Evolutionary conservation across 192 early-diverging fungal species (phyloP).

Genomic region (Linderina pennispora): DNA sequence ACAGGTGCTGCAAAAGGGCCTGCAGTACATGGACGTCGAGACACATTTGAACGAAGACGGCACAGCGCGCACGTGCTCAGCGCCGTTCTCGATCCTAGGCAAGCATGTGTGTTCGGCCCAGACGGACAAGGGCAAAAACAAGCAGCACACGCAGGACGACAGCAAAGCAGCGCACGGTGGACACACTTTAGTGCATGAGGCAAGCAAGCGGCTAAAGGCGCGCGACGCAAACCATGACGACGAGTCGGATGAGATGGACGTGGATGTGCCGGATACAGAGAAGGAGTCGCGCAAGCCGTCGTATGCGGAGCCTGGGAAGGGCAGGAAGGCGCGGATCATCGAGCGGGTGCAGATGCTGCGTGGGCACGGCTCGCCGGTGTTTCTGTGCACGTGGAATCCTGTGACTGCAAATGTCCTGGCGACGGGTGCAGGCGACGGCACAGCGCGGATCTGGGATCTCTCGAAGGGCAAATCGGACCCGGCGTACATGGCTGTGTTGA

Average conservation of each 20-base stretch:
- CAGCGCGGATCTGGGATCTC: slow-evolving; percentile 80
- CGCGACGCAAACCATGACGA: slow-evolving; percentile 2
- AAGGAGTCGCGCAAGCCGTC: slow-evolving; percentile 5
- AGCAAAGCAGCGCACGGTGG: slow-evolving; percentile 18
- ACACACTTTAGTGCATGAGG: slow-evolving; percentile 35
- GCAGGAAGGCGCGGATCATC: slow-evolving; percentile 7
- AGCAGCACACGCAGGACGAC: background rate
- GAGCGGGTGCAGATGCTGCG: slow-evolving; percentile 52
- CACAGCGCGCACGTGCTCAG: slow-evolving; percentile 43
- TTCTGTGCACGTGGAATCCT: slow-evolving; percentile 78
- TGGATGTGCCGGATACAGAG: slow-evolving; percentile 39
- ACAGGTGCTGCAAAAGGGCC: slow-evolving; percentile 81
- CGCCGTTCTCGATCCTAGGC: slow-evolving; percentile 40
- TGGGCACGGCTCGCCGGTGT: slow-evolving; percentile 69
- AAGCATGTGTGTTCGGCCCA: slow-evolving; percentile 40
- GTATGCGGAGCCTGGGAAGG: background rate
- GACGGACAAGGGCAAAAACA: background rate
- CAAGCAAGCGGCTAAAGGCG: slow-evolving; percentile 10
- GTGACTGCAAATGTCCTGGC: slow-evolving; percentile 57
- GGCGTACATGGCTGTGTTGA: slow-evolving; percentile 50
- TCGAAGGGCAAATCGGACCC: slow-evolving; percentile 44
- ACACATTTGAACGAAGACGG: slow-evolving; percentile 87
- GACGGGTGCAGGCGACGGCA: slow-evolving; percentile 73
- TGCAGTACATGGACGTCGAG: slow-evolving; percentile 89
- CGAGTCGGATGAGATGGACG: slow-evolving; percentile 18